phyloP scores from a whole-genome alignment of 352 stramenopile genomes.

The Phytophthora tubulina region DNA sequence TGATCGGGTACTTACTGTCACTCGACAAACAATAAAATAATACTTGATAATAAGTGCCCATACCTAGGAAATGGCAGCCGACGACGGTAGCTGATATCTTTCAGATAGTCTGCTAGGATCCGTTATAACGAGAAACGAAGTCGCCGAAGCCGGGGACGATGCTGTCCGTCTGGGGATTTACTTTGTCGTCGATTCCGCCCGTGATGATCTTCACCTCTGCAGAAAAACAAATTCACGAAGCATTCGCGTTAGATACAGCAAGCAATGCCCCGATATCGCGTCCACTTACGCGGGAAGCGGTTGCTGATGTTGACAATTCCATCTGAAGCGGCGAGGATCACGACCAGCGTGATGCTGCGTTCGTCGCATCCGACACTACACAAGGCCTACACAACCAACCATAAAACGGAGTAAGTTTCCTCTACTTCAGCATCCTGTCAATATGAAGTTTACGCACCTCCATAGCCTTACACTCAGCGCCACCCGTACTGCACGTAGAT shows the following conservation, averaged over 20 bases:
- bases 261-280: not conserved
- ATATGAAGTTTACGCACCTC: slow-evolving; percentile 30
- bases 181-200: slow-evolving; percentile 45
- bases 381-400: slow-evolving; percentile 34
- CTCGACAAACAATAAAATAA: no score
- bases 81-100: not conserved
- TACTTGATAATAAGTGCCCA: no score
- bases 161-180: slow-evolving; percentile 27
- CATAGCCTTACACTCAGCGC: slow-evolving; percentile 45
- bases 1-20: no score
- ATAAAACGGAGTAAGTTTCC: not conserved
- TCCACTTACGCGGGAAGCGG: slow-evolving; percentile 51
- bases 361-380: slow-evolving; percentile 41
- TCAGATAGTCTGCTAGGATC: not conserved
- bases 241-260: not conserved
- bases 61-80: no score
- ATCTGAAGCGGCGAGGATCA: slow-evolving; percentile 41
- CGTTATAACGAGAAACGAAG: slow-evolving; percentile 60
- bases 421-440: not conserved
- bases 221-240: slow-evolving; percentile 3
- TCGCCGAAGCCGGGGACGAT: slow-evolving; percentile 51
- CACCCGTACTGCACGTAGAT: slow-evolving; percentile 38
- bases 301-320: slow-evolving; percentile 42
- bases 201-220: slow-evolving; percentile 52
- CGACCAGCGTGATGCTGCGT: slow-evolving; percentile 52